Conservation (phyloP, 345 rosid species). For the Euphorbia peplus region DNA sequence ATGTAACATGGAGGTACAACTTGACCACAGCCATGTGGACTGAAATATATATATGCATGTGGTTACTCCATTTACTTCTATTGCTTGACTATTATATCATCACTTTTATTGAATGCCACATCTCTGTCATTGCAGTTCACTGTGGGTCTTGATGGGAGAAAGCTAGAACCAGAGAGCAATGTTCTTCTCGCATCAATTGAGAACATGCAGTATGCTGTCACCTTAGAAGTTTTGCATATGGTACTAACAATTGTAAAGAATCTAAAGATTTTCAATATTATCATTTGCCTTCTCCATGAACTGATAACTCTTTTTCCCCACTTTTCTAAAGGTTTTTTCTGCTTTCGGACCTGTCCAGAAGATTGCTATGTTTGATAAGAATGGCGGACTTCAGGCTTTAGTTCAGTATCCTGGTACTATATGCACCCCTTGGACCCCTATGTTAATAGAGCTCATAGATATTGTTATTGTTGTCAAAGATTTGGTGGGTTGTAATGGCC, state of each 20-base stretch:
- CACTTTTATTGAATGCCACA: neutral
- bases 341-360: slow-evolving; percentile 94
- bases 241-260: slow-evolving; percentile 35
- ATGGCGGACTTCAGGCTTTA: slow-evolving; percentile 89
- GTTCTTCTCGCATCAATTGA: slow-evolving; percentile 99
- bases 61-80: slow-evolving; percentile 7
- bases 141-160: slow-evolving; percentile 88
- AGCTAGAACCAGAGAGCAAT: slow-evolving; percentile 94
- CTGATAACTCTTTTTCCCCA: neutral
- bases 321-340: slow-evolving; percentile 67
- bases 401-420: slow-evolving; percentile 74
- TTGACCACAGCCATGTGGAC: neutral
- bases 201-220: slow-evolving; percentile 99
- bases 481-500: neutral
- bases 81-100: neutral
- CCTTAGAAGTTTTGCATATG: slow-evolving; percentile 92
- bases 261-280: neutral
- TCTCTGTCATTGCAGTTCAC: slow-evolving; percentile 42
- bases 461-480: neutral
- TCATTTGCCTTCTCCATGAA: slow-evolving; percentile 1
- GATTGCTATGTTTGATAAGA: slow-evolving; percentile 99
- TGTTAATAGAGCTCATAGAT: slow-evolving; percentile 5
- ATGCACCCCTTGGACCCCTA: neutral
- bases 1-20: neutral
- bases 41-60: neutral